phyloP scores from a whole-genome alignment of 805 yeast genomes.

The Kuraishia capsulata region DNA sequence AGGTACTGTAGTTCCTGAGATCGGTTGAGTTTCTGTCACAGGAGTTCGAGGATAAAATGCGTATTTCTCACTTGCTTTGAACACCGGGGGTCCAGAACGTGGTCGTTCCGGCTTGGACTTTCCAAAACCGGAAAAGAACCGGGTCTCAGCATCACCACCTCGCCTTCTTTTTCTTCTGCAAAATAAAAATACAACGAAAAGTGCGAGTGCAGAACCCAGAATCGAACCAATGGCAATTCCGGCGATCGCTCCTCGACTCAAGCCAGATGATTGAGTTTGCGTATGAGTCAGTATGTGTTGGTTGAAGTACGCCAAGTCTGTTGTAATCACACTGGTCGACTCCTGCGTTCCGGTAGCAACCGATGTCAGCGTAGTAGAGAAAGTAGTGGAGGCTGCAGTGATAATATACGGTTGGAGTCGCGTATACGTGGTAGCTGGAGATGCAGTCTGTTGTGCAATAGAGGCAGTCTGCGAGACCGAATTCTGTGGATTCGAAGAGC shows the following conservation, averaged over 20 bases:
- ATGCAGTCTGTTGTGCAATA: too few species aligned
- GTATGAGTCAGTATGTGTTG: conserved; percentile 4
- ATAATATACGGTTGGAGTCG: conserved; percentile 18
- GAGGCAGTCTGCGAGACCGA: too few species aligned
- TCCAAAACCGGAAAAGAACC: too few species aligned
- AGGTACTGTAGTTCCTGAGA: not conserved
- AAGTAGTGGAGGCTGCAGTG: conserved; percentile 16
- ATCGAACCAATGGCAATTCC: conserved; percentile 19
- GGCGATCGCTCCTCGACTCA: conserved; percentile 16
- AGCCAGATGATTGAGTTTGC: not conserved
- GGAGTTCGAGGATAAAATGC: too few species aligned
- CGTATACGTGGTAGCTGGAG: too few species aligned
- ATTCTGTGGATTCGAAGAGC: too few species aligned
- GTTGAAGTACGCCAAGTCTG: conserved; percentile 14
- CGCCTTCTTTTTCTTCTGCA: conserved; percentile 6
- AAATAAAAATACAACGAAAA: conserved; percentile 7
- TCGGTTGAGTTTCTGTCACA: too few species aligned
- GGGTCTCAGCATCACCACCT: not conserved
- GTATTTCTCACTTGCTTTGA: not conserved
- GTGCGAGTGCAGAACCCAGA: conserved; percentile 5
- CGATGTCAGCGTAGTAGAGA: conserved; percentile 3
- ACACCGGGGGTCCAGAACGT: not conserved
- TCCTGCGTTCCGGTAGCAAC: conserved; percentile 12
- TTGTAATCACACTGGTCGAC: conserved; percentile 14
- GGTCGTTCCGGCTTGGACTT: too few species aligned